These are phyloP conservation scores for Leishmania gerbilli DNA, from an alignment of 208 protist species.

Conservation along the genomic window DNA sequence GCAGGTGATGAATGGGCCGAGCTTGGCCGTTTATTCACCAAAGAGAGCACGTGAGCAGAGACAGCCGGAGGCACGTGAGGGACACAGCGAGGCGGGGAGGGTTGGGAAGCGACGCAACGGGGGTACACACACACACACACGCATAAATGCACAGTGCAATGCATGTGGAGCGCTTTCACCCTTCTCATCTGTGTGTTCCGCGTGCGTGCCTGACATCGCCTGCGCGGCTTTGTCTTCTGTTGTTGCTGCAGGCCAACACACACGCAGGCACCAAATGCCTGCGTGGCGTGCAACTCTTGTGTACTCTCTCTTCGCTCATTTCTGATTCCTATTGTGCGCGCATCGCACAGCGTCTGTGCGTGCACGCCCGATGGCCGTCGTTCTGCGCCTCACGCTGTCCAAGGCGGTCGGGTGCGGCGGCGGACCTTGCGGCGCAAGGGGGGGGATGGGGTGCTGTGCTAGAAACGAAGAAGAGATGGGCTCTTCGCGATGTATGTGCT, in stretches of 20 bases:
- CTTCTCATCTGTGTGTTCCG: background rate
- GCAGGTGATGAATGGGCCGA: background rate
- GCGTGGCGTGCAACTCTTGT: background rate
- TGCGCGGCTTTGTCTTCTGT: background rate
- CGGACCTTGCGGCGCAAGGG: background rate
- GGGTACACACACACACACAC: background rate
- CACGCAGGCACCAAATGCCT: constrained; percentile 12
- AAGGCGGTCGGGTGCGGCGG: background rate
- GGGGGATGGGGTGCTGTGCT: background rate
- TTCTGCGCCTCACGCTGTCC: background rate
- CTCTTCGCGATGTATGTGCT: background rate
- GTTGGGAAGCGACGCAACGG: background rate
- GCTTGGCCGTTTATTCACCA: background rate
- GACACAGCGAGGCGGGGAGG: background rate
- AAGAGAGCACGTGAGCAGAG: constrained; percentile 6
- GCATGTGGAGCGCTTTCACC: background rate
- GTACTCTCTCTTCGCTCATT: background rate
- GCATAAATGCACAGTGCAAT: background rate
- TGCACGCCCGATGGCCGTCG: background rate
- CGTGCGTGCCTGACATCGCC: background rate
- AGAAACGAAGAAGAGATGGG: background rate
- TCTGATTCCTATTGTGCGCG: background rate
- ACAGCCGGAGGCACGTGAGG: background rate
- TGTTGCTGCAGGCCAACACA: constrained; percentile 3
- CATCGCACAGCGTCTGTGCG: background rate